Evolutionary conservation across 1,284 basidiomycete genomes (phyloP).

Genomic region (Hemileia vastatrix): DNA sequence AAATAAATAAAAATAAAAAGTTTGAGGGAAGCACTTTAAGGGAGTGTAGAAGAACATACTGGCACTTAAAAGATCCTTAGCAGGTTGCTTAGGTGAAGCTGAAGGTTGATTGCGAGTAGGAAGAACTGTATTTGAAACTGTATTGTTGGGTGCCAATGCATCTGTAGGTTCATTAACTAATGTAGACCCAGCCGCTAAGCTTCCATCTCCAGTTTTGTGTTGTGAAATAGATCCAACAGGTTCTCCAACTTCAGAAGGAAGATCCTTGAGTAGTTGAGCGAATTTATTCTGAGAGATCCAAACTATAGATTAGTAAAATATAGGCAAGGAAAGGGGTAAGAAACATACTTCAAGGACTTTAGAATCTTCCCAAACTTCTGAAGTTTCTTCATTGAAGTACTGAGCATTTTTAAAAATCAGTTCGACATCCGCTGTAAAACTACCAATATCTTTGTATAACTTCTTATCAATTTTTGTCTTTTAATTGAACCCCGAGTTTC

Average conservation of each 20-base stretch:
- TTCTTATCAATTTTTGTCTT: slow-evolving; percentile 26
- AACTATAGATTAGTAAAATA: not conserved
- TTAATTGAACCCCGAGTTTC: slow-evolving; percentile 5
- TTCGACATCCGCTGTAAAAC: slow-evolving; percentile 33
- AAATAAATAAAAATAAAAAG: not conserved
- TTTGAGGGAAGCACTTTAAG: not conserved
- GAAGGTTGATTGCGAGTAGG: not conserved
- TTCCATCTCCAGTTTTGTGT: not conserved
- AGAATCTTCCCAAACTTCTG: slow-evolving; percentile 34
- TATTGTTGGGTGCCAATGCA: not conserved
- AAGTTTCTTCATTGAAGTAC: slow-evolving; percentile 34
- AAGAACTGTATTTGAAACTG: not conserved
- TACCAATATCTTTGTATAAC: slow-evolving; percentile 27
- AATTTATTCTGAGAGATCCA: slow-evolving; percentile 22
- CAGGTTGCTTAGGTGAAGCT: not conserved
- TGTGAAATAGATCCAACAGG: not conserved
- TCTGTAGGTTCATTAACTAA: not conserved
- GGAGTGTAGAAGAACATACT: not conserved
- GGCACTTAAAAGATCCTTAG: not conserved
- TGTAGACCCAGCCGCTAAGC: not conserved
- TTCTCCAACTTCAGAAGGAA: slow-evolving; percentile 4
- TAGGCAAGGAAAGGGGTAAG: not conserved
- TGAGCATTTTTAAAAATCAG: slow-evolving; percentile 34
- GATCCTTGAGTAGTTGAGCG: not conserved
- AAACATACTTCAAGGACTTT: slow-evolving; percentile 28